Conservation (phyloP, 2,329 filamentous ascomycete species). For the Ophidiomyces ophidiicola region DNA sequence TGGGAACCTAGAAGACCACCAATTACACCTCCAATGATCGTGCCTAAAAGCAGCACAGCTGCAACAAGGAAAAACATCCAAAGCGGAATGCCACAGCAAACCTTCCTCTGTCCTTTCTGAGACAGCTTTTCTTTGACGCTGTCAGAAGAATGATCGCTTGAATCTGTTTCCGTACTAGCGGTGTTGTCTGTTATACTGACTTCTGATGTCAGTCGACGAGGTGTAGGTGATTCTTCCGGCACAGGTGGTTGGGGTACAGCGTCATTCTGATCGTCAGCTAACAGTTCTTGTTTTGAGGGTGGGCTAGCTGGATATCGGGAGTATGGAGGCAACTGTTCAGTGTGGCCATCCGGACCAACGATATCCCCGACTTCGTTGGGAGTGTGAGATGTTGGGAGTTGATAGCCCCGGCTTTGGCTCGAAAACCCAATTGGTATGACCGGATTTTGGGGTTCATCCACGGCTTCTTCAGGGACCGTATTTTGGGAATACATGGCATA, state of each 20-base stretch:
- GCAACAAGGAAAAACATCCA: slow-evolving; percentile 39
- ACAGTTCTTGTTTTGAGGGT: slow-evolving; percentile 41
- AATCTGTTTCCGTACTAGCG: slow-evolving; percentile 9
- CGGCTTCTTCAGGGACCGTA: slow-evolving; percentile 49
- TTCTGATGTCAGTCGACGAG: no score
- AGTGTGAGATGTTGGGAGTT: slow-evolving; percentile 50
- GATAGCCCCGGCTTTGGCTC: slow-evolving; percentile 54
- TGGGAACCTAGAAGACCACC: slow-evolving; percentile 41
- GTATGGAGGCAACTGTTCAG: slow-evolving; percentile 84
- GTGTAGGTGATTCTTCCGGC: slow-evolving; percentile 10
- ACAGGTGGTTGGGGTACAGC: slow-evolving; percentile 35
- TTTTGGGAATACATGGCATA: slow-evolving; percentile 80
- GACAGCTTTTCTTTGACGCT: slow-evolving; percentile 35
- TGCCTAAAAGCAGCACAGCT: slow-evolving; percentile 38
- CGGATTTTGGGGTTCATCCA: slow-evolving; percentile 25
- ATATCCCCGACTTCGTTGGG: slow-evolving; percentile 79
- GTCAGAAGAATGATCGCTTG: slow-evolving; percentile 21
- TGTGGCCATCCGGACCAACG: slow-evolving; percentile 75
- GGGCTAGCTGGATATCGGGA: slow-evolving; percentile 74
- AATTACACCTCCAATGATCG: slow-evolving; percentile 42
- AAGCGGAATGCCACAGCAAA: slow-evolving; percentile 41
- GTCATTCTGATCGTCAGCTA: slow-evolving; percentile 27
- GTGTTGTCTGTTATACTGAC: no score
- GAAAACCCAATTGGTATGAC: slow-evolving; percentile 60
- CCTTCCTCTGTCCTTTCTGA: slow-evolving; percentile 32